Evolutionary conservation across 768 basidiomycete genomes (phyloP), one percentile per base, ranked within the genome.

Genomic region (Gymnopilus junonius): DNA sequence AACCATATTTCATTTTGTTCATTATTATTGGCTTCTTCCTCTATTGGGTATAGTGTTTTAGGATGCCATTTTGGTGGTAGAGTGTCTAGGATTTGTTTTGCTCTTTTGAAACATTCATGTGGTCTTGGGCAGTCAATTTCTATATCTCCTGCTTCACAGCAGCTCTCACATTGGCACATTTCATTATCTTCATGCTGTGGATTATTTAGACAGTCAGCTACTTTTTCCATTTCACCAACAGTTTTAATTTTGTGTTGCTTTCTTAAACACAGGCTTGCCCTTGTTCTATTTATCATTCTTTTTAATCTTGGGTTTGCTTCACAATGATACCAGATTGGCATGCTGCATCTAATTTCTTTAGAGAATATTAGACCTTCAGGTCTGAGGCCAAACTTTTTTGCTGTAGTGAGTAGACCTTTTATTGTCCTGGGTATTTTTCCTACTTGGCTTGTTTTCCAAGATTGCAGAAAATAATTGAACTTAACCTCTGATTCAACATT

Each of bases 261-360:
- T 25, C 65, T 65, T 2, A 14, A 17, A 20, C 67, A 27, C 8
- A 67, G 68, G 61, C 59, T 46, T 31, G 60, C 64, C 20, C 55
- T 64, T 53, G 17, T 59, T 65, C 6, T 58, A 34, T 0, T n/a
- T 4, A 2, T 58, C 42, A 6, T 40, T 65, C n/a, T 37, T 29
- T 2, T 29, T 8, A 5, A 65, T 61, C 23, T 35, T 65, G 27
- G 61, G 68, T 3, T 31, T 58, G 61, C 64, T n/a, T 61, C 69
- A 2, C 27, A 57, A 59, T 79, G 78, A 59, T 72, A 67, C 76
- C 75, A 79, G 0, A 77, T 71, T 20, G 78, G 75, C 60, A 71
- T 69, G 14, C 62, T 3, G 10, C 50, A 11, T 21, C 58, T 59
- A 0, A 69, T 46, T 0, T 69, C 51, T 29, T 51, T 32, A 1